Evolutionary conservation across 257 asterid species (phyloP), one percentile per base, ranked within the genome.

Genomic region (Nicotiana knightiana): DNA sequence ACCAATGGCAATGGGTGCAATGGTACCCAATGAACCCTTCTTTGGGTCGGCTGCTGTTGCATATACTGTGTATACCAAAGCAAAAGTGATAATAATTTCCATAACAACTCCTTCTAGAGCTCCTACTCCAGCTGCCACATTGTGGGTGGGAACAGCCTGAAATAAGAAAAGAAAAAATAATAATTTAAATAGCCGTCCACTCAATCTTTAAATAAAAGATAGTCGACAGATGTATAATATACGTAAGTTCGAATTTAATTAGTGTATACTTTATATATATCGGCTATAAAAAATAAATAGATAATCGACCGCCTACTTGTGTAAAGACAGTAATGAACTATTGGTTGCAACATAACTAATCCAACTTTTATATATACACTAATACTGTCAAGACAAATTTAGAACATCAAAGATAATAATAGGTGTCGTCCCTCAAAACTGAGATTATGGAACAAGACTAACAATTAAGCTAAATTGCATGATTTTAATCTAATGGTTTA

Each of bases 1-100:
- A 53, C 85, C 85, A 83, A 83, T 83, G 24, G 85, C 85, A 17
- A 82, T 70, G 9, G 85, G 85, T 12, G 85, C 85, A 54, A 82
- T 82, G 21, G 68, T 76, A 3, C 82, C 76, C 63, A 82, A 32
- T 32, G 71, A 46, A 2, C 85, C 85, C 70, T 77, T 82, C 66
- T 82, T 82, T 9, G 85, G 85, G 37, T 82, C 85, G 11, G 70
- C 65, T 1, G 85, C 85, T 11, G 85, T 82, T 33, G 86, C 86
- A 11, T 24, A 83, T 0, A 83, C 86, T 6, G 86, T 83, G 76
- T 83, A 83, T 0, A 83, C 83, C 30, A 83, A 63, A 33, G 80
- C 86, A 76, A 83, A 83, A 0, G 86, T 83, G 37, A 58, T 28
- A 21, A 83, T 53, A 2, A 83, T 79, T 77, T 83, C 86, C 79